Percentiles rank a stretch among this genome's conserved stretches.
Conservation (phyloP, 1,284 basidiomycete genomes). For the Acaromyces ingoldii region DNA sequence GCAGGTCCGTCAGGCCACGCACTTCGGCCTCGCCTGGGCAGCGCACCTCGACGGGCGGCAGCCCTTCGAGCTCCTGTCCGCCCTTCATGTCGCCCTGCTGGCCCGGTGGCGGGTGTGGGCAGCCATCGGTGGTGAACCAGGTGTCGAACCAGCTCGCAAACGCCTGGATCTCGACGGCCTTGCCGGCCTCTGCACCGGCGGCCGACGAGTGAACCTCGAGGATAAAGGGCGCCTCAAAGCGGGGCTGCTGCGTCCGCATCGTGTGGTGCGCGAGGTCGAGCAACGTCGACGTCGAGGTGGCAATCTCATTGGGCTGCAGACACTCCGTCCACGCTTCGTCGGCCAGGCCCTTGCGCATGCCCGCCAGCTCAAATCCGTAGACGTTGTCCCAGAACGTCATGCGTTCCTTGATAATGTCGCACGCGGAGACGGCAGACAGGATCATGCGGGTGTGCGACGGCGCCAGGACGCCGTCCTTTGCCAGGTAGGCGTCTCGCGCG, state of each 20-base stretch:
- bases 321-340: constrained; percentile 46
- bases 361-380: constrained; percentile 61
- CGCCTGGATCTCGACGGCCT: no score
- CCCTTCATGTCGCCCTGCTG: constrained; percentile 10
- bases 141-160: constrained; percentile 51
- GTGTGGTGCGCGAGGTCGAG: constrained; percentile 36
- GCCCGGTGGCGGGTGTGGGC: background rate
- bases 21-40: constrained; percentile 18
- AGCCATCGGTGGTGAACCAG: constrained; percentile 34
- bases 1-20: constrained; percentile 73
- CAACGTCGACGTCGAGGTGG: constrained; percentile 14
- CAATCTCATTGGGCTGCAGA: constrained; percentile 26
- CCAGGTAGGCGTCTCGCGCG: constrained; percentile 78
- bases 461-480: constrained; percentile 69
- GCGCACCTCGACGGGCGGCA: constrained; percentile 22
- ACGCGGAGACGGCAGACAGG: constrained; percentile 71
- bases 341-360: constrained; percentile 39
- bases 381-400: constrained; percentile 85
- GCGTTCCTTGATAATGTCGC: constrained; percentile 70
- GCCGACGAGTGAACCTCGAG: constrained; percentile 11
- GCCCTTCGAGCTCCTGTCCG: constrained; percentile 12
- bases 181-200: no score
- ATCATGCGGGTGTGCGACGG: constrained; percentile 85
- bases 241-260: constrained; percentile 48
- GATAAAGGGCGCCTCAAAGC: constrained; percentile 27